Base-by-base conservation (phyloP, 371 early-diverging fungal species). In the Batkoa obscura region DNA sequence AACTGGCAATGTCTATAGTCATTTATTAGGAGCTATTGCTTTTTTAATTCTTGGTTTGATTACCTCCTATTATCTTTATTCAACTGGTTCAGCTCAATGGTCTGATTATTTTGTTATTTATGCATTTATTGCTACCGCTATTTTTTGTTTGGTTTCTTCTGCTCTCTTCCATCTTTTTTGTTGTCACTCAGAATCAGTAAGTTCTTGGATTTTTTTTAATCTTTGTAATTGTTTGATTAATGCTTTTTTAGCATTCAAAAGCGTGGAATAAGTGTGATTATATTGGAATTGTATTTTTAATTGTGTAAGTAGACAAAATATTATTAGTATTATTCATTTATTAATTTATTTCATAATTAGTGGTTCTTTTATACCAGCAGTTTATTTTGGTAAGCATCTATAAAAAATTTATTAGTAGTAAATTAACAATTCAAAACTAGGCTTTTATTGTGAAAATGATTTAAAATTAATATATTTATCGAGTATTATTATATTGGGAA, bases 181-280 rank as follows among this genome's bases (percentile, higher is more conserved):
- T n/a, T 90, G 89, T 60, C 94, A 93, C 65, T 91, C 92, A 52
- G 75, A 80, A 52, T 62, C 61, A 23, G 85, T 86, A 10, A 64
- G 72, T 51, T 60, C 64, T 13, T 53, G 43, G 5, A 10, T 4
- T 75, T 48, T 62, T 62, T 23, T 78, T 74, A 62, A 78, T 80
- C 54, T 75, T 72, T 23, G 23, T 23, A 23, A 23, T 23, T 23
- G 23, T 23, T 23, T 23, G 23, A 23, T 23, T 23, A 23, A 23
- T 23, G 23, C 46, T 56, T 45, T 37, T 12, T 3, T 55, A 65
- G 55, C 73, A 76, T 17, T 67, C 67, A 36, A 59, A 59, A 33
- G 55, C 64, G 0, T 87, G 85, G 84, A 86, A 86, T 65, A 78
- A 84, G 56, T 87, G 87, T 57, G 94, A 94, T 67, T 94, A 90